phyloP scores from a whole-genome alignment of 495 filamentous ascomycete species.

The Parathielavia appendiculata region DNA sequence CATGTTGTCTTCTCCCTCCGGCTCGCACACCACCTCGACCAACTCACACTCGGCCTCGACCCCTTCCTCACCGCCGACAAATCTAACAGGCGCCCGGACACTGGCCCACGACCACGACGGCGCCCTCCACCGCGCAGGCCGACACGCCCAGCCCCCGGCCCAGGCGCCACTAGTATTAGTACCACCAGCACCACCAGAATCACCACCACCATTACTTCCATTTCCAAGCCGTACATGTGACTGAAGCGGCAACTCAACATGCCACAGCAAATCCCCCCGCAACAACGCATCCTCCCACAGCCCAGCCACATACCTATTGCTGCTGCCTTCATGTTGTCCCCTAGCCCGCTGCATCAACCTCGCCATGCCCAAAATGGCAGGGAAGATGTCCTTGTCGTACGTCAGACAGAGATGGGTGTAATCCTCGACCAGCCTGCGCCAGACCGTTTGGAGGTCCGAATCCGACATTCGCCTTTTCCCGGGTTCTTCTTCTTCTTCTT shows the following conservation, averaged over 20 bases:
- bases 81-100: constrained; percentile 9
- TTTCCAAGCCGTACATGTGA: background rate
- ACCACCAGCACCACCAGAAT: background rate
- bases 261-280: constrained; percentile 14
- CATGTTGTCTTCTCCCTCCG: constrained; percentile 11
- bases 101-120: constrained; percentile 27
- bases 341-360: background rate
- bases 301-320: constrained; percentile 14
- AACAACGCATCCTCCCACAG: constrained; percentile 13
- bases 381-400: constrained; percentile 20
- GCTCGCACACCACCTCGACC: constrained; percentile 2
- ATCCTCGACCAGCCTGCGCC: constrained; percentile 20
- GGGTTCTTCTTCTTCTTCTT: no score
- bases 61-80: background rate
- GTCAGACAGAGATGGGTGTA: constrained; percentile 15
- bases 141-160: background rate
- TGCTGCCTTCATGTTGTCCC: background rate
- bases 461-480: background rate
- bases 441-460: background rate
- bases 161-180: background rate
- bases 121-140: constrained; percentile 18
- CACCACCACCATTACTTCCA: background rate
- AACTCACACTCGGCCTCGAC: constrained; percentile 12
- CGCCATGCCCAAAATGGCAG: constrained; percentile 19
- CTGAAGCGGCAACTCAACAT: background rate